Evolutionary conservation across 2,329 filamentous ascomycete species (phyloP).

Genomic region (Penicillium concentricum): DNA sequence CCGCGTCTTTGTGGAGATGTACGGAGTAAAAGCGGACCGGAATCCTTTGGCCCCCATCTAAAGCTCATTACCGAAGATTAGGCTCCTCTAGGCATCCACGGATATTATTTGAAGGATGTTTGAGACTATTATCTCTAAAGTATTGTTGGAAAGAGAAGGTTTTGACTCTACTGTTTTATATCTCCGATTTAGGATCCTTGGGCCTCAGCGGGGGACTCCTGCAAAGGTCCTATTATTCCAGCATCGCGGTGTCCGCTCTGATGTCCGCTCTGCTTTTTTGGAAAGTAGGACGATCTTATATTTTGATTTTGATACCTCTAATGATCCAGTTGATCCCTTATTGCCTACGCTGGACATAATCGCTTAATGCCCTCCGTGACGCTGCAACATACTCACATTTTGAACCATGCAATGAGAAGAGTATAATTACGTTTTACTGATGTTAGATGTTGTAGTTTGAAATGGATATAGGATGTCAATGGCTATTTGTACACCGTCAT

Average conservation of each 20-base stretch:
- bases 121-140: too few relatives aligned
- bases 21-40: neutral
- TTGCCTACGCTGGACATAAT: neutral
- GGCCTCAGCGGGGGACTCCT: neutral
- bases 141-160: too few relatives aligned
- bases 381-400: neutral
- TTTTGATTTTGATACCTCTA: neutral
- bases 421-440: neutral
- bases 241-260: neutral
- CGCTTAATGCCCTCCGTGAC: neutral
- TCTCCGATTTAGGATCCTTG: neutral
- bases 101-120: neutral
- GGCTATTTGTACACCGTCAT: neutral
- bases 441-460: neutral
- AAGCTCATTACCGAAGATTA: neutral
- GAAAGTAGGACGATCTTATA: too few relatives aligned
- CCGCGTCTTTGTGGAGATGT: neutral
- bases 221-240: neutral
- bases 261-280: neutral
- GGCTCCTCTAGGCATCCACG: neutral
- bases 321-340: neutral
- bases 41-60: neutral
- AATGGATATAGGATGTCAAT: neutral
- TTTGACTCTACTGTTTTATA: neutral
- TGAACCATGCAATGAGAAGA: neutral